These are phyloP conservation scores for Tetrapisispora arboricola DNA, from an alignment of 805 yeast genomes.

Conservation along the genomic window DNA sequence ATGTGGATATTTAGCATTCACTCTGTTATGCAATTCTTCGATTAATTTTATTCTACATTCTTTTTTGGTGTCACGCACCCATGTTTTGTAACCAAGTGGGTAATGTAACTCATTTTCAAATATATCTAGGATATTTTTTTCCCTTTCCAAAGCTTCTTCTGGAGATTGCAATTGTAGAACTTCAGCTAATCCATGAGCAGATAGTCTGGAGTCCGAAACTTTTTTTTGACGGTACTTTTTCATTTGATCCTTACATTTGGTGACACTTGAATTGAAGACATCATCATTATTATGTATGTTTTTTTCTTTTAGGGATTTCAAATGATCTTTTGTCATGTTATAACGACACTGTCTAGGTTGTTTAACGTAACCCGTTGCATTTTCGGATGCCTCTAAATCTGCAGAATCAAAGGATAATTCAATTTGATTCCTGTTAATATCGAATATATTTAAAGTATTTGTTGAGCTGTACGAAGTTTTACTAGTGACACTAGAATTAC, in stretches of 20 bases:
- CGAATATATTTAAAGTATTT: not conserved
- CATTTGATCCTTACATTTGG: not conserved
- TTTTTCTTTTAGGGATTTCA: not conserved
- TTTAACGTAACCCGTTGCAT: not conserved
- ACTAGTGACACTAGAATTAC: not conserved
- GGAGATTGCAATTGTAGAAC: conserved; percentile 40
- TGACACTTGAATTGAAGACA: not conserved
- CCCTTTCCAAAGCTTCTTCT: conserved; percentile 47
- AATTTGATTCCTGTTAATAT: not conserved
- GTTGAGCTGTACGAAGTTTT: not conserved
- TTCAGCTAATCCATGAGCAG: conserved; percentile 44
- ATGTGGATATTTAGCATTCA: conserved; percentile 39
- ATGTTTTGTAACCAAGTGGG: conserved; percentile 66
- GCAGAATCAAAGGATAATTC: not conserved
- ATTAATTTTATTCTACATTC: conserved; percentile 44
- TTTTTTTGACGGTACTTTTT: conserved; percentile 7
- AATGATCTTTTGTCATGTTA: conserved; percentile 1
- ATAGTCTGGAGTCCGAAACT: conserved; percentile 44
- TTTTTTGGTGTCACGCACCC: conserved; percentile 71
- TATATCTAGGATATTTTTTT: conserved; percentile 41
- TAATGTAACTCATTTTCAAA: conserved; percentile 53
- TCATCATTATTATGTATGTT: not conserved
- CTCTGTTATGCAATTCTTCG: conserved; percentile 37
- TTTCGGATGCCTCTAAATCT: not conserved
- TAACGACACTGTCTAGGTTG: conserved; percentile 4